Conservation (phyloP, 2,329 filamentous ascomycete genomes). For the Pseudopyricularia javanii region DNA sequence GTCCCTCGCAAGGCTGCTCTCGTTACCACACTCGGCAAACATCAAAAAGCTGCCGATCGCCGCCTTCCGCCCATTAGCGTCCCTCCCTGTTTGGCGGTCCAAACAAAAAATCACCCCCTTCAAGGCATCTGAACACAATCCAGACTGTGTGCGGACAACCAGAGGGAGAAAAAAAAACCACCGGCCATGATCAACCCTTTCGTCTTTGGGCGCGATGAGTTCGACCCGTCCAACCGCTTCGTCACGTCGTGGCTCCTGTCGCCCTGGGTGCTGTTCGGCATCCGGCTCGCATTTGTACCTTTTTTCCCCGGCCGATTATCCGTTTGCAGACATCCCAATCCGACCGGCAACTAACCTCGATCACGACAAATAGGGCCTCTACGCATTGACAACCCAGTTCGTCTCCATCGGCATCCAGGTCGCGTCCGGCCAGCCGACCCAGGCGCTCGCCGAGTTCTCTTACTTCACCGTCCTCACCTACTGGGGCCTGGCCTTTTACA, state of each 20-base stretch:
- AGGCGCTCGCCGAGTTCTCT: constrained; percentile 45
- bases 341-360: neutral
- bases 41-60: too few relatives aligned
- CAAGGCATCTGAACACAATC: too few relatives aligned
- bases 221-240: constrained; percentile 52
- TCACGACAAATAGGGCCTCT: constrained; percentile 34
- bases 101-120: too few relatives aligned
- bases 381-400: constrained; percentile 58
- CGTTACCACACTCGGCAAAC: too few relatives aligned
- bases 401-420: constrained; percentile 42
- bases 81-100: too few relatives aligned
- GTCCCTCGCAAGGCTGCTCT: too few relatives aligned
- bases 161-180: too few relatives aligned
- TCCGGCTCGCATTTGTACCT: constrained; percentile 43
- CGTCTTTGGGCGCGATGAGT: constrained; percentile 26
- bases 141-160: too few relatives aligned
- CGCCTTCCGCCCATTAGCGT: too few relatives aligned
- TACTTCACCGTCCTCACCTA: constrained; percentile 76
- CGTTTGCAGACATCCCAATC: neutral
- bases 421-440: neutral
- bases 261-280: constrained; percentile 46
- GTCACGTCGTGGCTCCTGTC: constrained; percentile 73
- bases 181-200: constrained; percentile 14
- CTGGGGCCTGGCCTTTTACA: constrained; percentile 73
- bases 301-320: neutral